These are phyloP conservation scores for Funneliformis mosseae DNA, from an alignment of 192 early-diverging fungal genomes.

Conservation along the genomic window DNA sequence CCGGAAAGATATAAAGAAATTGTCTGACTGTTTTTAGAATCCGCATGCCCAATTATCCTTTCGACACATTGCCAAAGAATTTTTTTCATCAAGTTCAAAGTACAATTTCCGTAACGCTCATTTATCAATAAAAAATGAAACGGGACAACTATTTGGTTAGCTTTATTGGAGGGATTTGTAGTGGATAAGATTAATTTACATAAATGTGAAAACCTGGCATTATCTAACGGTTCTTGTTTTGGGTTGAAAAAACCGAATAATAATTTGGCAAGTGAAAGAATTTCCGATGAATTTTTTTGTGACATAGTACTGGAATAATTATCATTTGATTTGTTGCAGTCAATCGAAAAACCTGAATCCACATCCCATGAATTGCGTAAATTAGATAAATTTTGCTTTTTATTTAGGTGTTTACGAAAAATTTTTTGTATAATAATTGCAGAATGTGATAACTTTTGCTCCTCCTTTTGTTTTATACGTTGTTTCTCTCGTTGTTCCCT, in stretches of 20 bases:
- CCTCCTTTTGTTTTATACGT: conserved; percentile 1
- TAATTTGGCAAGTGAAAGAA: background rate
- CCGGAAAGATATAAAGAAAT: conserved; percentile 42
- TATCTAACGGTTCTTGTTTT: conserved; percentile 1
- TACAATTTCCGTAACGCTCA: background rate
- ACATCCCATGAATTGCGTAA: conserved; percentile 15
- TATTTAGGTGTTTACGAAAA: background rate
- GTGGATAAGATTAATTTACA: conserved; percentile 22
- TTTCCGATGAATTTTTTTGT: background rate
- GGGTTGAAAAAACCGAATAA: conserved; percentile 17
- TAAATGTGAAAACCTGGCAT: conserved; percentile 2
- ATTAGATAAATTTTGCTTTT: background rate
- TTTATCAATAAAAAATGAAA: conserved; percentile 13
- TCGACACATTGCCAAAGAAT: background rate
- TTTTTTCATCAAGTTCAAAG: conserved; percentile 5
- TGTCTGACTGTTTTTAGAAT: background rate
- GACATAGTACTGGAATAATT: too few species aligned
- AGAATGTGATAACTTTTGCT: conserved; percentile 1
- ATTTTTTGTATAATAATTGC: background rate
- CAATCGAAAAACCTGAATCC: background rate
- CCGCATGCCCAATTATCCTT: background rate
- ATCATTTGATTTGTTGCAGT: background rate
- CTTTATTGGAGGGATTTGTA: background rate
- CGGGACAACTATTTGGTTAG: background rate
- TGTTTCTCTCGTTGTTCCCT: conserved; percentile 16